Evolutionary conservation across 106 monocot genomes (phyloP), one percentile per base, ranked within the genome.

Genomic region (Amphibolis antarctica): DNA sequence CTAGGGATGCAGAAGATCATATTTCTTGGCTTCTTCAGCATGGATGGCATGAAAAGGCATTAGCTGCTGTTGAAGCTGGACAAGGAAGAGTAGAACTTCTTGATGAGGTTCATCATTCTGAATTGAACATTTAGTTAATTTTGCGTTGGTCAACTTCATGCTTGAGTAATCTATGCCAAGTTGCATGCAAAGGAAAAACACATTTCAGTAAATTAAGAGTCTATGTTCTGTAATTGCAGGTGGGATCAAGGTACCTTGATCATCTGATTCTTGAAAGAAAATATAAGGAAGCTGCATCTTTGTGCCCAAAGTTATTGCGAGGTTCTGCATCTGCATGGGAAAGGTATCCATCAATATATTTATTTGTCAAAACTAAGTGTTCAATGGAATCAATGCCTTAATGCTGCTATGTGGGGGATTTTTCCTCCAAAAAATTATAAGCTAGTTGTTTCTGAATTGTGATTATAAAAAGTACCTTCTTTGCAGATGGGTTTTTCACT

Each of bases 1-100:
- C 55, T 53, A 98, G 96, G 82, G 96, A 98, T 81, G 84, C 90
- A 73, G 96, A 98, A 87, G 96, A 98, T 82, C 96, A 98, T 80
- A 98, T 98, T 60, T 63, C 78, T 58, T 98, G 96, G 96, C 90
- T 98, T 72, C 82, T 98, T 77, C 80, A 87, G 74, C 96, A 98
- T 81, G 96, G 90, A 15, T 85, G 54, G 28, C 90, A 98, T 82
- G 96, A 90, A 74, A 90, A 87, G 63, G 96, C 96, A 69, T 90
- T 98, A 73, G 96, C 86, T 71, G 89, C 86, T 69, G 94, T 78
- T 69, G 93, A 93, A 79, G 93, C 93, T 36, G 88, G 88, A 25
- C 78, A 93, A 46, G 93, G 88, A 52, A 71, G 74, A 19, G 81
- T 74, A 28, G 88, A 86, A 45, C 85, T 93, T 71, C 77, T 88